phyloP scores from a whole-genome alignment of 495 filamentous ascomycete species.

The Bathelium albidoporum region DNA sequence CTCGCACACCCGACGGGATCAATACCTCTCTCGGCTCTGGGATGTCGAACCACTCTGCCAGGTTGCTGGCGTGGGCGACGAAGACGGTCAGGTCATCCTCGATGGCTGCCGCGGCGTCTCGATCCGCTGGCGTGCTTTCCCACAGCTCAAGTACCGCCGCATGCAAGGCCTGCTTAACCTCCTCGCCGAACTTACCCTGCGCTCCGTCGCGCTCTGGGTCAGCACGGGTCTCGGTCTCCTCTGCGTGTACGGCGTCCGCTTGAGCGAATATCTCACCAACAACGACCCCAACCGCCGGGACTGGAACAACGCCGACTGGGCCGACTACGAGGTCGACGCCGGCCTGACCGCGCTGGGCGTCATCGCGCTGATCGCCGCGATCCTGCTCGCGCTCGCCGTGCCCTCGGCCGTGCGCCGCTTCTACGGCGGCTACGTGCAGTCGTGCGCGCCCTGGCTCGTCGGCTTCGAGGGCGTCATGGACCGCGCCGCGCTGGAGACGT shows the following conservation, averaged over 20 bases:
- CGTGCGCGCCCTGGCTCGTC: conserved; percentile 18
- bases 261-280: not conserved
- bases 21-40: conserved; percentile 7
- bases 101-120: conserved; percentile 11
- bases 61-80: conserved; percentile 5
- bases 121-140: conserved; percentile 23
- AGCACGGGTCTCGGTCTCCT: conserved; percentile 19
- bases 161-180: conserved; percentile 7
- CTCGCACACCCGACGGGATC: not conserved
- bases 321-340: not conserved
- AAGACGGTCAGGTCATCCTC: conserved; percentile 6
- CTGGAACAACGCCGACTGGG: not conserved
- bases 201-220: conserved; percentile 10
- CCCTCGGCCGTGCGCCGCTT: conserved; percentile 12
- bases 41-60: conserved; percentile 9
- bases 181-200: conserved; percentile 6
- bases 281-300: not conserved
- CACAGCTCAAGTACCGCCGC: conserved; percentile 6
- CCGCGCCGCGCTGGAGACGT: conserved; percentile 18
- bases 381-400: conserved; percentile 10
- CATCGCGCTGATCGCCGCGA: not conserved
- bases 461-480: conserved; percentile 24
- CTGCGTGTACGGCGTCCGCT: conserved; percentile 5
- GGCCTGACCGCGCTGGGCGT: not conserved
- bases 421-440: conserved; percentile 18